Evolutionary conservation across 2,329 filamentous ascomycete genomes (phyloP), one percentile per base, ranked within the genome.

Genomic region (Lasiodiplodia hormozganensis): DNA sequence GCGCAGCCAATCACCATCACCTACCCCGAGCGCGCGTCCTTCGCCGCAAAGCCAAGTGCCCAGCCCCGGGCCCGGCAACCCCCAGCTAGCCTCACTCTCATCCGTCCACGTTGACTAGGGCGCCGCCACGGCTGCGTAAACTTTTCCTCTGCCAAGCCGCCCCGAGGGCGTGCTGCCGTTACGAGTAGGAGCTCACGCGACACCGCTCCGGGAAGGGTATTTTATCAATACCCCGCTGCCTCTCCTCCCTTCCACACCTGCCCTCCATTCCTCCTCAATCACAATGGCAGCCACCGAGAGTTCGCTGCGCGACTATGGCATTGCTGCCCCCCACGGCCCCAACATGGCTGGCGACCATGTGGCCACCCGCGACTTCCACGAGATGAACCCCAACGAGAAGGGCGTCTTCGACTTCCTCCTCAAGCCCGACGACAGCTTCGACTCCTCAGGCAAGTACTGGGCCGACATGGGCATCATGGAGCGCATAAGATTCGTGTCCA

Each of bases 341-440:
- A 84, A 85, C 73, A 79, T 80, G 76, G 73, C 72, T 34, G 81
- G 80, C 68, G 72, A 80, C 16, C 83, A 84, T 70, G 77, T 80
- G 51, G 82, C 81, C 10, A 83, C 82, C 14, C 74, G 76, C 57
- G 76, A 83, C 56, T 68, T 81, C 52, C 72, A 76, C 73, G 73
- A 78, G 72, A 90, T 90, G 87, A 85, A 84, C 71, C 76, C 81
- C 43, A 82, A 85, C 69, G 89, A 92, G 77, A 83, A 84, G 70
- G 84, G 83, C 52, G 86, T 90, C 74, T 97, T 97, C 83, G 86
- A 91, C 74, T 88, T 90, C 73, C 84, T 97, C 69, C 91, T 96
- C 68, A 91, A 92, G 67, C 95, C 95, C 2, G 92, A 96, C 76
- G 95, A 98, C 82, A 91, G 89, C 71, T 97, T 95, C 82, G 92